A percentile compares a stretch with the other conserved stretches of the same genome.
Conservation (phyloP, 2,329 filamentous ascomycete species). For the Trichoderma gracile region DNA sequence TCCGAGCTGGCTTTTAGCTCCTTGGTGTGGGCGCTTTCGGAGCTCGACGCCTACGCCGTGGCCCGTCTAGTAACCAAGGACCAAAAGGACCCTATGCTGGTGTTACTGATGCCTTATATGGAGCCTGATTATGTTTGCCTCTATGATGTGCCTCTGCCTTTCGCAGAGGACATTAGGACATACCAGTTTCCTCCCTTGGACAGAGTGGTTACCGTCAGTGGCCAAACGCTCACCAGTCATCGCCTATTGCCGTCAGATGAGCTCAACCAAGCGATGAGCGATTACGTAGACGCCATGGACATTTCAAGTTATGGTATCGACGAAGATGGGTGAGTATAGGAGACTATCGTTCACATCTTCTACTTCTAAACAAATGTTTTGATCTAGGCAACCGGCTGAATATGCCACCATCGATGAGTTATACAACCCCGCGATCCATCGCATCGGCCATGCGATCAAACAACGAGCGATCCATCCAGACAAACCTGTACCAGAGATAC, state of each 20-base stretch:
- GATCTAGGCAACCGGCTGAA: slow-evolving; percentile 54
- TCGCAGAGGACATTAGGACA: slow-evolving; percentile 85
- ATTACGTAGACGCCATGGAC: slow-evolving; percentile 93
- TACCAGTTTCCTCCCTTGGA: slow-evolving; percentile 92
- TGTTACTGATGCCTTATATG: slow-evolving; percentile 78
- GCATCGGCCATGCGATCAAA: slow-evolving; percentile 81
- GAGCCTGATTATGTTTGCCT: slow-evolving; percentile 80
- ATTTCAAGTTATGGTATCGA: slow-evolving; percentile 69
- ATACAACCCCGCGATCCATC: slow-evolving; percentile 83
- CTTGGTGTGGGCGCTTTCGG: slow-evolving; percentile 81
- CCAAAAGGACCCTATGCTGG: slow-evolving; percentile 71
- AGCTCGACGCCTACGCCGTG: slow-evolving; percentile 82
- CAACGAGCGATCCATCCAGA: slow-evolving; percentile 76
- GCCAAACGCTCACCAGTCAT: slow-evolving; percentile 76
- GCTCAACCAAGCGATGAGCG: slow-evolving; percentile 78
- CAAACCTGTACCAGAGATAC: slow-evolving; percentile 60
- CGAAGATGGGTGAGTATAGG: slow-evolving; percentile 65
- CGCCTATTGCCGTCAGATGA: slow-evolving; percentile 76
- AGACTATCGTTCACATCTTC: not conserved
- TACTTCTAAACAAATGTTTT: not conserved
- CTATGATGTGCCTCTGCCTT: slow-evolving; percentile 86
- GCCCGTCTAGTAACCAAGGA: slow-evolving; percentile 85
- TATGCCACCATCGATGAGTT: slow-evolving; percentile 78
- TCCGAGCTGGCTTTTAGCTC: slow-evolving; percentile 85
- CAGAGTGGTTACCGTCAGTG: slow-evolving; percentile 82